Conservation (phyloP, 768 basidiomycete species). For the Cubamyces lactineus region DNA sequence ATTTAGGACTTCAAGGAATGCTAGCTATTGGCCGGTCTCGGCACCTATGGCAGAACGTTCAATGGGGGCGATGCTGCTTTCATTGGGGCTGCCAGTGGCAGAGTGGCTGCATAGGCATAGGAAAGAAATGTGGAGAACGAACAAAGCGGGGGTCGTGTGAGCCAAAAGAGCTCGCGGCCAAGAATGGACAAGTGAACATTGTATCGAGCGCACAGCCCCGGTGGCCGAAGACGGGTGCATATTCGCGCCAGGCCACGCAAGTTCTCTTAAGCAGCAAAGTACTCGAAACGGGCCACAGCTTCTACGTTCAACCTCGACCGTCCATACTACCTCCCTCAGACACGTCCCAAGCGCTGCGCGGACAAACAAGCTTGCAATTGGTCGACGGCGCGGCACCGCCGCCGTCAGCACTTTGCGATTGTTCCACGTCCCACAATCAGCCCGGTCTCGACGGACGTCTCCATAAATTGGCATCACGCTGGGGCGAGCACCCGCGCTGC, state of each 20-base stretch:
- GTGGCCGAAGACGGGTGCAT: neutral
- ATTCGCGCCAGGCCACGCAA: no score
- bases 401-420: constrained; percentile 3
- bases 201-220: constrained; percentile 3
- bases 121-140: neutral
- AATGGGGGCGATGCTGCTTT: no score
- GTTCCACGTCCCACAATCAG: constrained; percentile 18
- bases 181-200: constrained; percentile 10
- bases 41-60: neutral
- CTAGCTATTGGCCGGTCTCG: neutral
- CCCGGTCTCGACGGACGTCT: neutral
- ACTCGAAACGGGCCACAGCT: no score
- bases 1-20: neutral
- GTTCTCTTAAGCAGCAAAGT: no score
- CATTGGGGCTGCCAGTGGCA: neutral
- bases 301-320: no score
- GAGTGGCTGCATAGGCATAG: neutral
- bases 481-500: neutral
- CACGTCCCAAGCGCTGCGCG: constrained; percentile 4
- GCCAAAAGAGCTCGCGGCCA: neutral
- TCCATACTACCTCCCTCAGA: neutral
- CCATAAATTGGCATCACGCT: neutral
- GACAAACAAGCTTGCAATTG: constrained; percentile 10
- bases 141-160: constrained; percentile 1
- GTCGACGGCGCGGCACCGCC: no score